Evolutionary conservation across 2,329 filamentous ascomycete species (phyloP).

Genomic region (Venturia aucupariae): DNA sequence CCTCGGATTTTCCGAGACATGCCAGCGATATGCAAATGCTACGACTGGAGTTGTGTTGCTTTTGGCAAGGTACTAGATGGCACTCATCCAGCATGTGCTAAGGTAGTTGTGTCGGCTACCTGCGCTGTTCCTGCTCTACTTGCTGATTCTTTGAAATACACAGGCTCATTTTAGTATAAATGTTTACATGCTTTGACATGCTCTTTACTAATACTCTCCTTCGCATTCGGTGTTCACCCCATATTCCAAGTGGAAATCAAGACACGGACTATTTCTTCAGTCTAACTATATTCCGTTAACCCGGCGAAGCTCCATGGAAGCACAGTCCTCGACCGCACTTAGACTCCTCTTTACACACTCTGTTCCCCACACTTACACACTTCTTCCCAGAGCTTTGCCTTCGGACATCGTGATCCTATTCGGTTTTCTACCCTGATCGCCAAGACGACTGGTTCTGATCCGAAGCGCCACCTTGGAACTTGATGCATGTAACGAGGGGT

Average conservation of each 20-base stretch:
- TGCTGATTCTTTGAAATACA: no score
- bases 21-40: no score
- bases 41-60: background rate
- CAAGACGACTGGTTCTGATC: background rate
- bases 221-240: no score
- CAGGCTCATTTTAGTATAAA: no score
- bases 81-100: background rate
- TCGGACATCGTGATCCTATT: background rate
- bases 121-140: no score
- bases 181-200: no score
- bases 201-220: no score
- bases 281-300: no score
- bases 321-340: background rate
- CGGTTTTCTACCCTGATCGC: background rate
- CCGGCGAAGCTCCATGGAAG: no score
- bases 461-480: background rate
- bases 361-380: background rate
- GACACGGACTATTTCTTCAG: no score
- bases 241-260: no score
- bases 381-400: background rate
- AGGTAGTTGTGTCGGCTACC: background rate
- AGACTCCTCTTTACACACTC: background rate
- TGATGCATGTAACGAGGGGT: background rate
- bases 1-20: background rate
- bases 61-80: no score